Evolutionary conservation across 495 filamentous ascomycete species (phyloP).

Genomic region (Xylaria curta): DNA sequence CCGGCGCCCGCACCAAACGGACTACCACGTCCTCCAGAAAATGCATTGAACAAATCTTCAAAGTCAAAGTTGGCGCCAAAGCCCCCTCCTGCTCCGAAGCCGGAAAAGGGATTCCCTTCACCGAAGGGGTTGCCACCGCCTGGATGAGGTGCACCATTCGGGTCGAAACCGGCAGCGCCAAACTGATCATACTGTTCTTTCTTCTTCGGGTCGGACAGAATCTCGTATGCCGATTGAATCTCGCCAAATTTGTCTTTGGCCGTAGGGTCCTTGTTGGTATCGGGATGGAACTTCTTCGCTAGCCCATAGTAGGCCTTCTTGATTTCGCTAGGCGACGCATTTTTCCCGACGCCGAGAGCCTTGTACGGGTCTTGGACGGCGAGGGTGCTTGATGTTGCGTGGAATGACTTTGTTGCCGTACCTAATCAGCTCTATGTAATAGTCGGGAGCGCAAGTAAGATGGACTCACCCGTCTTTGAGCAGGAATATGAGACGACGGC

Average conservation of each 20-base stretch:
- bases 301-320: slow-evolving; percentile 98
- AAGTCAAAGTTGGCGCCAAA: slow-evolving; percentile 88
- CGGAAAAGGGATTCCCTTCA: slow-evolving; percentile 68
- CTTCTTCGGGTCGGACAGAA: slow-evolving; percentile 90
- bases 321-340: slow-evolving; percentile 82
- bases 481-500: slow-evolving; percentile 20
- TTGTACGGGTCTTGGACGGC: slow-evolving; percentile 82
- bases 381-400: slow-evolving; percentile 66
- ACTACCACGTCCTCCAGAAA: slow-evolving; percentile 67
- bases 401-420: slow-evolving; percentile 66
- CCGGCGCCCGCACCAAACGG: slow-evolving; percentile 58
- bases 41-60: slow-evolving; percentile 92
- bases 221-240: slow-evolving; percentile 89
- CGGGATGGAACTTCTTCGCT: slow-evolving; percentile 98
- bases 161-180: slow-evolving; percentile 87
- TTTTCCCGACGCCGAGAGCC: slow-evolving; percentile 81
- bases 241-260: slow-evolving; percentile 95
- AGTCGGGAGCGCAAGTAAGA: neutral
- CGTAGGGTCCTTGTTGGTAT: slow-evolving; percentile 91
- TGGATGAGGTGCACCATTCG: slow-evolving; percentile 73
- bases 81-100: slow-evolving; percentile 62
- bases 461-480: slow-evolving; percentile 35
- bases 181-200: slow-evolving; percentile 88
- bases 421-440: slow-evolving; percentile 17
- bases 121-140: slow-evolving; percentile 64